Conservation (phyloP, 306 rosid species). For the Mucuna pruriens region DNA sequence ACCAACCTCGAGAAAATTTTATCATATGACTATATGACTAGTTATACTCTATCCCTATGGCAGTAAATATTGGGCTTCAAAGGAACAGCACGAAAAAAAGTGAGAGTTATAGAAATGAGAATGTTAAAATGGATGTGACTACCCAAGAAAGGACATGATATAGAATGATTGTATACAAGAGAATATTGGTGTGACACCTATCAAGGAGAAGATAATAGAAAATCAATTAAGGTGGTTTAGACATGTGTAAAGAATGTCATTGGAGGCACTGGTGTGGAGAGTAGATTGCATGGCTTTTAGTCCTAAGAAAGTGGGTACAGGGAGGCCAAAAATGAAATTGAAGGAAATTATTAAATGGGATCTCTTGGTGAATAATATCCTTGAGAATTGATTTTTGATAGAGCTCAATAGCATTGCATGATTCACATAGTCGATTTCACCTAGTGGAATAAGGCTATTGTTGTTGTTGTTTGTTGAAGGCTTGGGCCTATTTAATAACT, state of each 20-base stretch:
- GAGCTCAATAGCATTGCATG: not conserved
- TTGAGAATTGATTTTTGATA: not conserved
- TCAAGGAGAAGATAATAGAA: not conserved
- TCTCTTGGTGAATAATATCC: not conserved
- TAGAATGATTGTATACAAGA: not conserved
- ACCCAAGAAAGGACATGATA: not conserved
- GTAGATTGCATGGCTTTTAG: not conserved
- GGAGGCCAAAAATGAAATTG: not conserved
- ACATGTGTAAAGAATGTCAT: not conserved
- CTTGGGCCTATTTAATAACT: not conserved
- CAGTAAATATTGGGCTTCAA: not conserved
- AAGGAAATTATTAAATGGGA: not conserved
- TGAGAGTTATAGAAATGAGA: not conserved
- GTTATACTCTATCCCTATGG: not conserved
- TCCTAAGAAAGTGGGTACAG: not conserved
- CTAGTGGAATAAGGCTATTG: not conserved
- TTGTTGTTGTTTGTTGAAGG: not conserved
- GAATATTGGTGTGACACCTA: not conserved
- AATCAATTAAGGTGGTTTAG: not conserved
- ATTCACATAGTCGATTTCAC: not conserved
- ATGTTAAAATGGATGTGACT: too few relatives aligned
- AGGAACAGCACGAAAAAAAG: not conserved
- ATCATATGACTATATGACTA: not conserved
- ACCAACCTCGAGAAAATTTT: not conserved
- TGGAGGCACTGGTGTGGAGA: not conserved